Conservation (phyloP, 2,329 filamentous ascomycete species). For the Cladosporium colombiae region DNA sequence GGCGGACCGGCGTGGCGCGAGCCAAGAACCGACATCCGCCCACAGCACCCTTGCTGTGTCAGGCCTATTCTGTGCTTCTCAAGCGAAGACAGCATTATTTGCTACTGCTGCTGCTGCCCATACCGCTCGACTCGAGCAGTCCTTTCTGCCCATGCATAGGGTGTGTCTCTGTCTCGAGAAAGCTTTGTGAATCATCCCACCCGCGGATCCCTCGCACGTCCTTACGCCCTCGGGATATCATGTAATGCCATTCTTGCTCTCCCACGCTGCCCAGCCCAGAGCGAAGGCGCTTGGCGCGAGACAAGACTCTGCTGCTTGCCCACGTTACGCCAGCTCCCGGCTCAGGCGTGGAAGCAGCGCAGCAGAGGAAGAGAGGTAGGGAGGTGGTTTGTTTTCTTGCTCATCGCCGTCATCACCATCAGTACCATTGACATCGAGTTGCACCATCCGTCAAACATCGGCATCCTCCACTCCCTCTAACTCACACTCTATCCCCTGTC, state of each 20-base stretch:
- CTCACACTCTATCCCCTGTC: neutral
- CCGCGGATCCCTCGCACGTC: neutral
- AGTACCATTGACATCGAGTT: neutral
- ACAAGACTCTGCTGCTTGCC: constrained; percentile 10
- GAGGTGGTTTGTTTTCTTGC: neutral
- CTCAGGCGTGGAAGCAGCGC: constrained; percentile 9
- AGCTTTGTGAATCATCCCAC: neutral
- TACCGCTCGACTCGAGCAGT: neutral
- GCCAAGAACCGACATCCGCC: neutral
- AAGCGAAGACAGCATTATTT: neutral
- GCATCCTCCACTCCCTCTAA: neutral
- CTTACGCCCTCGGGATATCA: neutral
- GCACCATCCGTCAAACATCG: neutral
- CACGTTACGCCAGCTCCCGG: constrained; percentile 8
- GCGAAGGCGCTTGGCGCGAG: constrained; percentile 7
- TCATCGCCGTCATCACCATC: neutral
- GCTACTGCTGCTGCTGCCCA: neutral
- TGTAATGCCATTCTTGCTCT: neutral
- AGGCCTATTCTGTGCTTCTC: neutral
- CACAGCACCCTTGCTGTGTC: neutral
- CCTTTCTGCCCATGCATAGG: neutral
- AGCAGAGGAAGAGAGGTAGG: constrained; percentile 2
- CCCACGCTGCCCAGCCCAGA: constrained; percentile 6
- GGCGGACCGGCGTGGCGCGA: neutral
- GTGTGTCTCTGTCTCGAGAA: neutral